Base-by-base conservation (phyloP, 1,139 yeast species). In the Wickerhamomyces sp. region DNA sequence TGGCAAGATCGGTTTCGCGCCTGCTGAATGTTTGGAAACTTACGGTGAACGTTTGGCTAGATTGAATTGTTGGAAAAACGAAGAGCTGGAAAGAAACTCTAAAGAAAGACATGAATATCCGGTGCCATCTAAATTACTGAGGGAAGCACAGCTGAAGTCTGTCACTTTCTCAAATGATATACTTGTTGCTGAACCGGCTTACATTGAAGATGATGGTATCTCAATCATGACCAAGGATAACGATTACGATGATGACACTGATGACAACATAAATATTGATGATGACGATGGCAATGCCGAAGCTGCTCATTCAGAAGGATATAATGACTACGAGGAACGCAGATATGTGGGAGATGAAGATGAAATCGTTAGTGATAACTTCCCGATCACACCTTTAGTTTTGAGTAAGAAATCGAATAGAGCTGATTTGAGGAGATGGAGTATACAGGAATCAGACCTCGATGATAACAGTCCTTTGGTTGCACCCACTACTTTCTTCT, bases 1-100 rank as follows among this genome's bases (percentile, higher is more conserved):
- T 55, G 78, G 73, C 59, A 76, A 75, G 51, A 72, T 88, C 36
- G 98, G 97, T 4, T 93, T 89, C 62, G 93, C 94, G 2, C 98
- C 98, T 1, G 97, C 97, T 1, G 98, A 91, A 58, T 81, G 94
- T 44, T 66, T 91, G 30, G 98, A 91, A 59, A 86, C 96, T 0
- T 88, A 86, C 41, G 85, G 80, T 30, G 98, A 91, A 58, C 68
- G 98, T 39, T 64, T 93, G 36, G 98, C 98, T 1, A 68, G 98
- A 38, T 67, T 88, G 30, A 91, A 91, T 58, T 87, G 96, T 59
- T 87, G 89, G 72, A 82, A 88, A 47, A 91, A 91, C 60, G 95
- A 87, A 58, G 87, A 83, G 45, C 55, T 78, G 32, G 85, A 77
- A 50, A 63, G 71, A 42, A 53, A 54, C 10, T 49, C 55, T 22